These are phyloP conservation scores for Magnusiomyces starmeri DNA, from an alignment of 1,139 yeast genomes.

Conservation along the genomic window DNA sequence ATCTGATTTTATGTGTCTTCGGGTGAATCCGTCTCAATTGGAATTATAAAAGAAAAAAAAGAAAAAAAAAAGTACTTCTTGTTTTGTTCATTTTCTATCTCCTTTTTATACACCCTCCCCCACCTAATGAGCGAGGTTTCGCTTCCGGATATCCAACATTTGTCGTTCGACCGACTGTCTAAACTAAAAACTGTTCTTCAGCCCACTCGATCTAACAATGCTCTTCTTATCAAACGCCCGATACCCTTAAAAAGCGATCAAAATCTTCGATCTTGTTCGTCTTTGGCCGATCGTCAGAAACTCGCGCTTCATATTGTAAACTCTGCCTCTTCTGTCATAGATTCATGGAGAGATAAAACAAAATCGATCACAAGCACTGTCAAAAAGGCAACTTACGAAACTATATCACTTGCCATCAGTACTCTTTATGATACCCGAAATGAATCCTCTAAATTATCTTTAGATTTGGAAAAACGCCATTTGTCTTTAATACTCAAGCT, in stretches of 20 bases:
- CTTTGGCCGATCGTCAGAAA: constrained; percentile 13
- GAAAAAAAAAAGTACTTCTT: no score
- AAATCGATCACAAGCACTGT: constrained; percentile 7
- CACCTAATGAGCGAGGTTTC: constrained; percentile 13
- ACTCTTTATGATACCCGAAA: constrained; percentile 13
- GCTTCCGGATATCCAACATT: constrained; percentile 16
- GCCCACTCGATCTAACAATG: background rate
- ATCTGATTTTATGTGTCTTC: no score
- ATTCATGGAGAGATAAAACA: constrained; percentile 11
- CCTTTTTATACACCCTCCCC: no score
- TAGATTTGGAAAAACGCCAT: constrained; percentile 20
- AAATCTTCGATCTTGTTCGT: constrained; percentile 1
- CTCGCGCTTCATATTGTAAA: constrained; percentile 15
- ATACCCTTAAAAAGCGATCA: background rate
- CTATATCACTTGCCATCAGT: constrained; percentile 15
- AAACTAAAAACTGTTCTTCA: constrained; percentile 16
- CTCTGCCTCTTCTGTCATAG: constrained; percentile 14
- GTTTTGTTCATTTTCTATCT: no score
- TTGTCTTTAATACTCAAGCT: constrained; percentile 20
- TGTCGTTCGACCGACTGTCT: constrained; percentile 16
- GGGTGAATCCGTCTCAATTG: no score
- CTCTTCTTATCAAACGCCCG: background rate
- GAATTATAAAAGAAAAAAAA: no score
- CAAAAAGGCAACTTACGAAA: constrained; percentile 17
- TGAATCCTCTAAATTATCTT: background rate